Evolutionary conservation across 768 basidiomycete genomes (phyloP).

Genomic region (Pholiota molesta): DNA sequence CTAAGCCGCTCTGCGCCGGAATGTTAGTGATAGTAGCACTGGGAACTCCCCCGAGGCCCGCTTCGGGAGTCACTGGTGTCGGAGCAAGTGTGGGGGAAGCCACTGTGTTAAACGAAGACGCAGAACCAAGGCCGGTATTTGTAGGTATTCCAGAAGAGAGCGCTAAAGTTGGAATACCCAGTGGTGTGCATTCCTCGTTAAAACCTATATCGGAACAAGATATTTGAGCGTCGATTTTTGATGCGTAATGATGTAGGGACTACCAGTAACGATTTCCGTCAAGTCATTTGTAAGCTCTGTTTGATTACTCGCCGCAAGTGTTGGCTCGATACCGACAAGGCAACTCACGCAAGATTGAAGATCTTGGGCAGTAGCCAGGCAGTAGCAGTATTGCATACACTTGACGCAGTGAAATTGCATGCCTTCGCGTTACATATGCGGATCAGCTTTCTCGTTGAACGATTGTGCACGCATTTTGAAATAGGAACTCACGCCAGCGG

Average conservation of each 20-base stretch:
- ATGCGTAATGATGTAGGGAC: background rate
- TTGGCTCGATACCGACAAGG: background rate
- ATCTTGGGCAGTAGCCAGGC: background rate
- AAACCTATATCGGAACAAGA: background rate
- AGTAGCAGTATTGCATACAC: conserved; percentile 1
- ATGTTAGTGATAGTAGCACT: background rate
- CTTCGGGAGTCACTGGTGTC: background rate
- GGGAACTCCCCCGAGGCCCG: background rate
- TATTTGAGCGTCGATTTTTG: background rate
- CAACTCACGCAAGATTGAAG: conserved; percentile 9
- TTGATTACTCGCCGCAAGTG: conserved; percentile 1
- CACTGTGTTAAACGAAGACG: background rate
- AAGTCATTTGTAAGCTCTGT: background rate
- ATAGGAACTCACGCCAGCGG: background rate
- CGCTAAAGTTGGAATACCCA: conserved; percentile 3
- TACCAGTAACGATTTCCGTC: background rate
- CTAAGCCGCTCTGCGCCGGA: background rate
- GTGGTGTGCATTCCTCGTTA: background rate
- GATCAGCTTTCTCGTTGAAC: background rate
- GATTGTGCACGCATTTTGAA: background rate
- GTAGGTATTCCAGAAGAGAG: background rate
- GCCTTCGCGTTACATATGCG: background rate
- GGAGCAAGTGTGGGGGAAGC: background rate
- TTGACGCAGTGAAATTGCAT: background rate
- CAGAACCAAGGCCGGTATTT: background rate